phyloP scores from a whole-genome alignment of 257 asterid genomes.

The Mentha longifolia region DNA sequence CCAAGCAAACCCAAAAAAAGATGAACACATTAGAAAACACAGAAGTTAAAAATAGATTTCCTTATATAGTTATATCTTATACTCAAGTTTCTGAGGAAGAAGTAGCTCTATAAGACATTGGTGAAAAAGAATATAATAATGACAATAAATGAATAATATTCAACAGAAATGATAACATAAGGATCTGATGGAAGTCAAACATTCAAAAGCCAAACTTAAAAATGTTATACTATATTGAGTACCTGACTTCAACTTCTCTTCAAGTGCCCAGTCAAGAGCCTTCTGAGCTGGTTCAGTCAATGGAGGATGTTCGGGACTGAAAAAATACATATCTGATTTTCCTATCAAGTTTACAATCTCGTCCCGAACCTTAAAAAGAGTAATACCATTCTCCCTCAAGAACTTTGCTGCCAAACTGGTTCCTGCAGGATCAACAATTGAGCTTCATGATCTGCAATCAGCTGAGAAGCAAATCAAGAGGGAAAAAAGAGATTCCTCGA shows the following conservation, averaged over 20 bases:
- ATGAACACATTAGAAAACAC: background rate
- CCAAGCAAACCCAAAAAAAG: background rate
- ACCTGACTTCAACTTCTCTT: slow-evolving; percentile 92
- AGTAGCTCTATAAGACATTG: background rate
- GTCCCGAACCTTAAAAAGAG: slow-evolving; percentile 72
- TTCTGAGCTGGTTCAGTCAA: slow-evolving; percentile 85
- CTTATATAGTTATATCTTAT: slow-evolving; percentile 8
- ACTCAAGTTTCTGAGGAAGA: slow-evolving; percentile 1
- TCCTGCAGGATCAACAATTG: slow-evolving; percentile 52
- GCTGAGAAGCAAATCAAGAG: background rate
- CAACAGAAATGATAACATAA: background rate
- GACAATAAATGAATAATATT: slow-evolving; percentile 8
- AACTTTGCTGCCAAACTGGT: slow-evolving; percentile 84
- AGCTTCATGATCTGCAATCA: slow-evolving; percentile 14
- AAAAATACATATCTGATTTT: slow-evolving; percentile 64
- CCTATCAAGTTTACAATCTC: slow-evolving; percentile 73
- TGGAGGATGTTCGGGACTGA: slow-evolving; percentile 89
- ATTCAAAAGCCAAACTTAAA: slow-evolving; percentile 4
- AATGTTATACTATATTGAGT: slow-evolving; percentile 14
- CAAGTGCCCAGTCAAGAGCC: slow-evolving; percentile 90
- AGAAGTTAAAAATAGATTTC: background rate
- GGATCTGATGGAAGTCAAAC: slow-evolving; percentile 12
- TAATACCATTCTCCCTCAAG: slow-evolving; percentile 80
- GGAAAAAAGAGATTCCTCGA: background rate
- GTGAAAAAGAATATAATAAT: background rate